phyloP scores from a whole-genome alignment of 2,329 filamentous ascomycete species.

The Magnaporthales sp. region DNA sequence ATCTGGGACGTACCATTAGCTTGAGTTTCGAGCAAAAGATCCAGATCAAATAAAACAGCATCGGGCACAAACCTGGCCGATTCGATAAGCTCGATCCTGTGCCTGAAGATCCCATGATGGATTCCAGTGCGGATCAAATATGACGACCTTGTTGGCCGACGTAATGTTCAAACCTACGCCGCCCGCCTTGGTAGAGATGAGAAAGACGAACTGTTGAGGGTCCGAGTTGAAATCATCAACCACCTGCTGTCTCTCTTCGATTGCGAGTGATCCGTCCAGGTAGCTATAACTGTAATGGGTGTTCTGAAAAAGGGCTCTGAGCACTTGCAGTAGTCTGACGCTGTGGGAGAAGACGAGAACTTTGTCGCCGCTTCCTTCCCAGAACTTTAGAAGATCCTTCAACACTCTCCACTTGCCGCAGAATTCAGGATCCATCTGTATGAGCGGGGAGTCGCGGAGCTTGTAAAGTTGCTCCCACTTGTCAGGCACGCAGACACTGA shows the following conservation, averaged over 20 bases:
- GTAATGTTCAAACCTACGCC: slow-evolving; percentile 95
- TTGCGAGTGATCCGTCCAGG: slow-evolving; percentile 74
- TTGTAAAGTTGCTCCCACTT: slow-evolving; percentile 66
- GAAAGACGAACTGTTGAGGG: slow-evolving; percentile 80
- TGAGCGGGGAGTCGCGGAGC: slow-evolving; percentile 68
- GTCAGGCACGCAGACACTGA: slow-evolving; percentile 67
- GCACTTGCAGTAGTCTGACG: slow-evolving; percentile 73
- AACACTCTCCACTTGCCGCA: slow-evolving; percentile 97
- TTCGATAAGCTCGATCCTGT: slow-evolving; percentile 91
- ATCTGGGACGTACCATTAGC: background rate
- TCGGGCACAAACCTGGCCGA: slow-evolving; percentile 60
- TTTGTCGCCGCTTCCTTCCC: slow-evolving; percentile 86
- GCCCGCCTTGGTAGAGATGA: slow-evolving; percentile 90
- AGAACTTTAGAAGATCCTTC: slow-evolving; percentile 77
- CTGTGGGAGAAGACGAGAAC: slow-evolving; percentile 93
- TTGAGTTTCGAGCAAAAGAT: background rate
- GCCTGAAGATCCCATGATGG: slow-evolving; percentile 90
- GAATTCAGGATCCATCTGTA: slow-evolving; percentile 78
- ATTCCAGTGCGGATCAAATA: slow-evolving; percentile 97
- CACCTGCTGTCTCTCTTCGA: slow-evolving; percentile 70
- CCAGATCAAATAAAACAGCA: background rate
- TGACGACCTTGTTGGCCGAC: slow-evolving; percentile 94
- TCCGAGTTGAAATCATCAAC: slow-evolving; percentile 92
- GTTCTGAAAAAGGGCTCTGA: slow-evolving; percentile 77
- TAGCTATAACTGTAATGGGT: slow-evolving; percentile 90